Evolutionary conservation across 176 grass and related monocot species (phyloP).

Genomic region (Hsuehochloa calcarea): DNA sequence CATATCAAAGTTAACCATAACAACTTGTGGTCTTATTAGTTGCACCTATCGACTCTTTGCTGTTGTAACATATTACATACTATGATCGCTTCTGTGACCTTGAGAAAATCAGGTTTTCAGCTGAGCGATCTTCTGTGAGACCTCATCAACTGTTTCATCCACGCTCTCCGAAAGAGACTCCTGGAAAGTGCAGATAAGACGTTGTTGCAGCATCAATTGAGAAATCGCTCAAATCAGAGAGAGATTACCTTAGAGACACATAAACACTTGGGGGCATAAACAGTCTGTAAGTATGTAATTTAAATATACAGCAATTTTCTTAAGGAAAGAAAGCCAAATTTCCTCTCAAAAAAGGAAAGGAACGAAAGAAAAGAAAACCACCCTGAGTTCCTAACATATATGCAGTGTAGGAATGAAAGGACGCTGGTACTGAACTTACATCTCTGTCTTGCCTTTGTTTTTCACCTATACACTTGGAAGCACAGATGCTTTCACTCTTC

Average conservation of each 20-base stretch:
- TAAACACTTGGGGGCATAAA: not conserved
- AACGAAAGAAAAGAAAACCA: not conserved
- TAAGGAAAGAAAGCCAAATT: not conserved
- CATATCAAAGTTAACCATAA: slow-evolving; percentile 35
- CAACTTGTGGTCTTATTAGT: slow-evolving; percentile 30
- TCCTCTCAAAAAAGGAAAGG: not conserved
- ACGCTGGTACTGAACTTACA: slow-evolving; percentile 55
- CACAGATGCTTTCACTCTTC: slow-evolving; percentile 97
- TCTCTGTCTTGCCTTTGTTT: slow-evolving; percentile 63
- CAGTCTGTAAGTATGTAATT: not conserved
- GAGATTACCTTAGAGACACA: not conserved
- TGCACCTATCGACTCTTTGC: slow-evolving; percentile 31
- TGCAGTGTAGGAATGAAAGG: not conserved
- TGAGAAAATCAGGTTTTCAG: slow-evolving; percentile 46
- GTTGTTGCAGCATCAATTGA: not conserved
- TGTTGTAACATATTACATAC: slow-evolving; percentile 33
- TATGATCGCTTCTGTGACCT: slow-evolving; percentile 26
- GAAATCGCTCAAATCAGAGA: slow-evolving; percentile 10
- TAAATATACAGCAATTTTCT: not conserved
- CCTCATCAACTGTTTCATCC: slow-evolving; percentile 45
- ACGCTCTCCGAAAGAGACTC: slow-evolving; percentile 40
- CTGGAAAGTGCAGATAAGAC: slow-evolving; percentile 7
- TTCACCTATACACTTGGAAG: slow-evolving; percentile 93
- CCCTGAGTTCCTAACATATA: not conserved
- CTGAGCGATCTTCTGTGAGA: slow-evolving; percentile 55